Conservation (phyloP, 164 flowering plant genomes). For the Vitis riparia region DNA sequence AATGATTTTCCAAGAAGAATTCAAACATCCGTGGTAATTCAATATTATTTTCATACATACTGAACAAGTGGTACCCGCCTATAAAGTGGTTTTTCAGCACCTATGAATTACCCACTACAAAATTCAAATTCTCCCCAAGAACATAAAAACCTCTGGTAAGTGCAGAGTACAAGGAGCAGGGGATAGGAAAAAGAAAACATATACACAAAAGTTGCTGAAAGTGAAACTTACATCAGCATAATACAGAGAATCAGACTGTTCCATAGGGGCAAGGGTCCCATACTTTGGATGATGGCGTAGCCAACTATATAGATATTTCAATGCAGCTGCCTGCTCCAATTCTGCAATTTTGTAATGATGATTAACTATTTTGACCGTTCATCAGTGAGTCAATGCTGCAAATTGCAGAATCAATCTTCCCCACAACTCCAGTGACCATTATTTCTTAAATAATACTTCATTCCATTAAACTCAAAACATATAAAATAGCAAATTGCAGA, state of each 20-base stretch:
- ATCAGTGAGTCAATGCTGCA: not conserved
- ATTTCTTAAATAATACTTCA: not conserved
- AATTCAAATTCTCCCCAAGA: too few relatives aligned
- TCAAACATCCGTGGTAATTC: too few relatives aligned
- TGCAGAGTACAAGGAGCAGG: too few relatives aligned
- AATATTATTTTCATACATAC: too few relatives aligned
- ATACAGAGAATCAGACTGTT: constrained; percentile 59
- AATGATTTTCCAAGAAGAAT: too few relatives aligned
- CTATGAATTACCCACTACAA: too few relatives aligned
- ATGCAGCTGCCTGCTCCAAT: constrained; percentile 88
- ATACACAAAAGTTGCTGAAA: not conserved
- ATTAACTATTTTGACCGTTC: not conserved
- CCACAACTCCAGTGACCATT: not conserved
- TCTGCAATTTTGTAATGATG: constrained; percentile 48
- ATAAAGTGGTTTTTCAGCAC: too few relatives aligned
- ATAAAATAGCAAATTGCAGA: not conserved
- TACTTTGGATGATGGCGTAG: constrained; percentile 86
- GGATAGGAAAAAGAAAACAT: not conserved
- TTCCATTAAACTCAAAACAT: not conserved
- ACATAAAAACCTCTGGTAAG: too few relatives aligned
- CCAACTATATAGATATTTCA: constrained; percentile 88
- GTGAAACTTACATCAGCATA: constrained; percentile 81
- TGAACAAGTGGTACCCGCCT: too few relatives aligned
- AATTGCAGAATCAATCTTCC: not conserved
- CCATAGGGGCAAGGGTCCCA: constrained; percentile 62